Percentiles rank a stretch among this genome's conserved stretches.
Conservation (phyloP, 2,329 filamentous ascomycete species). For the Cadophora gregata region DNA sequence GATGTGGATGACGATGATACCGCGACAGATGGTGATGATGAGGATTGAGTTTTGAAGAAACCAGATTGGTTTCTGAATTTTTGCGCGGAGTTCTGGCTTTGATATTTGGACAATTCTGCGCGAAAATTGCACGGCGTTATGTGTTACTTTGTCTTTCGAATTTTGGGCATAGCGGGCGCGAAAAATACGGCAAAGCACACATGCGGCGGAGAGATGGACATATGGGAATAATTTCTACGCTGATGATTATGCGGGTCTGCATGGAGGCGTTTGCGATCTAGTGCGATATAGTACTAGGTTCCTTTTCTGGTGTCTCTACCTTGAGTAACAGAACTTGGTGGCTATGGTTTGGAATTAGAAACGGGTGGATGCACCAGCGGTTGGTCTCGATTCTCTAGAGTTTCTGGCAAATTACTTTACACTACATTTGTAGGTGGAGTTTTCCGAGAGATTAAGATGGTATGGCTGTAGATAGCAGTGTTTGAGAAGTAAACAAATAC, state of each 20-base stretch:
- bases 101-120: background rate
- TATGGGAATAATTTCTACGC: background rate
- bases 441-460: background rate
- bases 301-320: background rate
- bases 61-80: background rate
- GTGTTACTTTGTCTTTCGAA: background rate
- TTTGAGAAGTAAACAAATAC: background rate
- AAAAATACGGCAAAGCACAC: slow-evolving; percentile 15
- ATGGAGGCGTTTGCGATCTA: slow-evolving; percentile 18
- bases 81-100: slow-evolving; percentile 18
- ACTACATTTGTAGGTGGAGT: background rate
- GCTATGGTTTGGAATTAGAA: background rate
- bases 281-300: slow-evolving; percentile 21
- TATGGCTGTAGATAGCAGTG: background rate
- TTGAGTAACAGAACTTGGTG: background rate
- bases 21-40: slow-evolving; percentile 38
- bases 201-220: background rate
- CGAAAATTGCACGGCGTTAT: slow-evolving; percentile 1
- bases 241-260: slow-evolving; percentile 8
- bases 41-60: slow-evolving; percentile 22
- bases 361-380: background rate
- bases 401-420: background rate
- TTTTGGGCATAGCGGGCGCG: slow-evolving; percentile 22
- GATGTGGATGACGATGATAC: slow-evolving; percentile 34
- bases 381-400: background rate